Evolutionary conservation across 257 asterid species (phyloP), one percentile per base, ranked within the genome.

Genomic region (Coffea eugenioides): DNA sequence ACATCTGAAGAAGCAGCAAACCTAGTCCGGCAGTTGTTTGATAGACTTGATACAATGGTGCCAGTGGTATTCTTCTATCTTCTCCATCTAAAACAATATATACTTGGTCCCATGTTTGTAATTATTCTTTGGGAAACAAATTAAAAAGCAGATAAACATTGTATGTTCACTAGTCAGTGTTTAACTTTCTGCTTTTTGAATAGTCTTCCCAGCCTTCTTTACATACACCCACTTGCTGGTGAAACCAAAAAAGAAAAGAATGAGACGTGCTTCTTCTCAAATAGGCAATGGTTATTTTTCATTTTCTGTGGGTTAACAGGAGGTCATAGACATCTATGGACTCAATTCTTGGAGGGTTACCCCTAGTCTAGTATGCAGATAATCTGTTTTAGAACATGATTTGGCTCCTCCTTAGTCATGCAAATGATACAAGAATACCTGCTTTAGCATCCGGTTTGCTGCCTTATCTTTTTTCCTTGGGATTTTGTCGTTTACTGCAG

Each of bases 51-150:
- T 78, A 80, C 88, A 61, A 85, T 92, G 82, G 86, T 96, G 49
- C 99, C 98, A 0, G 88, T 89, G 97, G 98, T 96, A 92, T 64
- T 71, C 75, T 81, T 75, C 73, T 48, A 18, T 13, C 41, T 69
- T n/a, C 18, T 57, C 21, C 56, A 56, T 46, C 65, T 12, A 16
- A 61, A 70, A 10, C 18, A 15, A 69, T 69, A 70, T 49, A 27
- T 11, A 61, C 7, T 18, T 27, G 21, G 7, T 61, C 20, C n/a
- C 45, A 49, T 57, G 34, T 72, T 79, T 56, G 18, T 45, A 11
- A 20, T 71, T 52, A 34, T 43, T 12, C 27, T 36, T 80, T 65
- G 13, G 25, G 64, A 56, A 56, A n/a, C 1, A 9, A 43, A 43
- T 41, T 25, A 41, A 41, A 39, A 15, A 36, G 43, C 10, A 48